Evolutionary conservation across 2,329 filamentous ascomycete genomes (phyloP).

Genomic region (Annulohypoxylon truncatum): DNA sequence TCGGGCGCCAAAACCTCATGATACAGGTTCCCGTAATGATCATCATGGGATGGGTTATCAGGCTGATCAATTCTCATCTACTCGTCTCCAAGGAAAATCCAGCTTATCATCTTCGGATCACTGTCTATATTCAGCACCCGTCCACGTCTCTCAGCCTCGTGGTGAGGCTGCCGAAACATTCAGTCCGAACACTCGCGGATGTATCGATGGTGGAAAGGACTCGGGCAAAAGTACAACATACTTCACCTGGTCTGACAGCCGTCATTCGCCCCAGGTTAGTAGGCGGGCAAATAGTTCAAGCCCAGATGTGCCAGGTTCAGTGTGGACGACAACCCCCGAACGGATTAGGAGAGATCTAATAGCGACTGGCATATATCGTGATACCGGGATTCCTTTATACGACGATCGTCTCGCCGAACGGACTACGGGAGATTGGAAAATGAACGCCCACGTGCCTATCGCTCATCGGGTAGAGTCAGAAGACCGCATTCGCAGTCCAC

Average conservation of each 20-base stretch:
- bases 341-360: constrained; percentile 35
- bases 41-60: constrained; percentile 17
- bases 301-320: constrained; percentile 14
- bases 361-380: constrained; percentile 43
- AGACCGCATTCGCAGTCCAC: not conserved
- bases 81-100: not conserved
- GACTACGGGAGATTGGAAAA: not conserved
- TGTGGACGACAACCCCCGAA: constrained; percentile 40
- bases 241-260: constrained; percentile 47
- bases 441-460: not conserved
- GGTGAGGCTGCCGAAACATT: not conserved
- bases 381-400: constrained; percentile 40
- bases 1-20: constrained; percentile 9
- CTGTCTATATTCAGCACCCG: not conserved
- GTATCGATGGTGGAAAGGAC: constrained; percentile 11
- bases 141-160: not conserved
- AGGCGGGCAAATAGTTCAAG: not conserved
- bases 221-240: constrained; percentile 42
- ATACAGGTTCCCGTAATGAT: constrained; percentile 5
- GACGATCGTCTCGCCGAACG: constrained; percentile 15
- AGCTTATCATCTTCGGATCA: not conserved
- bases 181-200: not conserved
- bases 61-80: not conserved
- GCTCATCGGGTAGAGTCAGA: not conserved
- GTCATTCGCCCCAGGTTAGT: constrained; percentile 26